Base-by-base conservation (phyloP, 768 basidiomycete genomes). In the Obba rivulosa region DNA sequence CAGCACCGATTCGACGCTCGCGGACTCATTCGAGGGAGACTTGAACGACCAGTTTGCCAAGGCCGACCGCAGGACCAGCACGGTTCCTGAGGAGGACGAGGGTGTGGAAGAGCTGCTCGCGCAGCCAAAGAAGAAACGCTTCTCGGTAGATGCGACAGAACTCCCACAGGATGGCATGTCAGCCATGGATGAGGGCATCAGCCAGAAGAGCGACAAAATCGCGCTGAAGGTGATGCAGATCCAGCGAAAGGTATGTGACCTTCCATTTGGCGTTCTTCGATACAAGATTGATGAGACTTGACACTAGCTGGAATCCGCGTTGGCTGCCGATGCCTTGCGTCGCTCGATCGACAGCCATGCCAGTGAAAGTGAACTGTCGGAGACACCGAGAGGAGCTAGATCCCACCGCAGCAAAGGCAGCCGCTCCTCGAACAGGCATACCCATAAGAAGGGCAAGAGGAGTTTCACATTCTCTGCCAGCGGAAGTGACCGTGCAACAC, bases 221-320 rank as follows among this genome's bases (percentile, higher is more conserved):
- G 85, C 89, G 21, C 81, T 87, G 63, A 91, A 92, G 65, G 87
- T 96, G 40, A 60, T 87, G 41, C 81, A 87, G 65, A 94, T 96
- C 50, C 92, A 95, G 68, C 82, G 87, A 55, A 95, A 94, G 80
- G 92, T 92, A 38, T 46, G 72, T 65, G 13, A n/a, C n/a, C n/a
- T 18, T 90, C 41, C 49, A 70, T 63, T 21, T 16, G 21, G 17
- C 5, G 16, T 18, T 45, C 39, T 18, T 31, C 28, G 28, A 13
- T 13, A 13, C 28, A 31, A 13, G 13, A 31, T 13, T 31, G 28
- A 31, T 31, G 28, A 7, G 36, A 21, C 3, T 40, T 42, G n/a
- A 20, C 34, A n/a, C 17, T 51, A 92, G 90, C 72, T 93, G 47
- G 91, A 92, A 63, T 75, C 72, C 34, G 90, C 90, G 3, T 66